Conservation (phyloP, 2,329 filamentous ascomycete genomes). For the Domatiomyces globalis region DNA sequence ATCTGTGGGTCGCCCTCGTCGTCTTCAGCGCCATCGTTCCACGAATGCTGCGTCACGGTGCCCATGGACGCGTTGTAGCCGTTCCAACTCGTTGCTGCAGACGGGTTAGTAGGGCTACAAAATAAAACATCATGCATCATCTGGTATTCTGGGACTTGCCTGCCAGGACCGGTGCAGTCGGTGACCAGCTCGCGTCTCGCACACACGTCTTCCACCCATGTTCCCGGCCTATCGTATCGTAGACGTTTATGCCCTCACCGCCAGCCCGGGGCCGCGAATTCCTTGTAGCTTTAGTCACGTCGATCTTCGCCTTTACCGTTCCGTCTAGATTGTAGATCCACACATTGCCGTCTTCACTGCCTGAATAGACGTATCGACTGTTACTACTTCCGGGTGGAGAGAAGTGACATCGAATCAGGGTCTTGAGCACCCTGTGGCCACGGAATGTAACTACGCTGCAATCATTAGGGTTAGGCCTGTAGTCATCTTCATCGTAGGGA, state of each 20-base stretch:
- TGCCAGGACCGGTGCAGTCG: constrained; percentile 64
- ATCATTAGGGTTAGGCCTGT: constrained; percentile 60
- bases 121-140: constrained; percentile 17
- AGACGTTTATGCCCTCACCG: constrained; percentile 42
- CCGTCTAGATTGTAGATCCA: constrained; percentile 91
- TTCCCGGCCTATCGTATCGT: constrained; percentile 21
- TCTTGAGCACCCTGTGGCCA: constrained; percentile 76
- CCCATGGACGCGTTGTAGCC: constrained; percentile 58
- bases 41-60: constrained; percentile 65
- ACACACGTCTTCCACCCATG: constrained; percentile 65
- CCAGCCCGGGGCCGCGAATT: constrained; percentile 45
- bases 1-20: constrained; percentile 50
- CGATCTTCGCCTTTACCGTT: constrained; percentile 60
- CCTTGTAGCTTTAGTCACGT: constrained; percentile 59
- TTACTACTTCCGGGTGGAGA: constrained; percentile 75
- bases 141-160: constrained; percentile 29
- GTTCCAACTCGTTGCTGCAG: constrained; percentile 65
- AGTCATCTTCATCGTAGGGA: constrained; percentile 36
- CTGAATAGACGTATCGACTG: constrained; percentile 83
- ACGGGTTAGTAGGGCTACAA: constrained; percentile 7
- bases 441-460: constrained; percentile 89
- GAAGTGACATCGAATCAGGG: constrained; percentile 89
- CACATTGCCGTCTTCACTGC: constrained; percentile 76
- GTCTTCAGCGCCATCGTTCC: constrained; percentile 49
- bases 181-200: constrained; percentile 83